Evolutionary conservation across 768 basidiomycete genomes (phyloP).

Genomic region (Leucosporidium scottii): DNA sequence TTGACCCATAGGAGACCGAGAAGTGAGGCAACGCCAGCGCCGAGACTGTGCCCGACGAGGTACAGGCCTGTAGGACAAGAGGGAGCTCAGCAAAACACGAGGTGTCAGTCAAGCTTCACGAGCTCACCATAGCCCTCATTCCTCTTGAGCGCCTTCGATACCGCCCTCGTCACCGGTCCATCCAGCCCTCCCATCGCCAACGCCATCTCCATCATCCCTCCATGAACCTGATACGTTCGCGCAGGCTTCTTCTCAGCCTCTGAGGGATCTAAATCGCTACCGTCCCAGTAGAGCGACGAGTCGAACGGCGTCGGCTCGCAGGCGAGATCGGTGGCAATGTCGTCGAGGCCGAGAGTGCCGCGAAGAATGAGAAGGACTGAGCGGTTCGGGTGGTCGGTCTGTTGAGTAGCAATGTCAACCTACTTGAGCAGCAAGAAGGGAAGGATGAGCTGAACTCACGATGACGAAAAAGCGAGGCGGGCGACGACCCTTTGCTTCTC

Average conservation of each 20-base stretch:
- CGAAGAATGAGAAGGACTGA: not conserved
- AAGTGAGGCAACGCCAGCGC: not conserved
- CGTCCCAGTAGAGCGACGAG: not conserved
- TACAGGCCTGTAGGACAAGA: not conserved
- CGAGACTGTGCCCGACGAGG: not conserved
- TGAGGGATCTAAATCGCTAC: not conserved
- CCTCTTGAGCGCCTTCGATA: not conserved
- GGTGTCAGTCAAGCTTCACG: too few species aligned
- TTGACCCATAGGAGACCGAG: slow-evolving; percentile 4
- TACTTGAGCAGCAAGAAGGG: too few species aligned
- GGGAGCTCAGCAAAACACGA: too few species aligned
- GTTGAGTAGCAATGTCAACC: not conserved
- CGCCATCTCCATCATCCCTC: slow-evolving; percentile 1
- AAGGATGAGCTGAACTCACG: not conserved
- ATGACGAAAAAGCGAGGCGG: slow-evolving; percentile 6
- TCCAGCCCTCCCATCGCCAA: not conserved
- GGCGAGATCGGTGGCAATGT: slow-evolving; percentile 5
- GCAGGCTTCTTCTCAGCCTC: not conserved
- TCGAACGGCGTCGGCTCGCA: not conserved
- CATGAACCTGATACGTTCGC: not conserved
- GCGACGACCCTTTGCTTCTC: not conserved
- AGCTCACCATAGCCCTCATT: not conserved
- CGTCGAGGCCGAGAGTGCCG: slow-evolving; percentile 6
- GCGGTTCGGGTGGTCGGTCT: slow-evolving; percentile 1
- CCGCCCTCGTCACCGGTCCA: not conserved